Conservation (phyloP, 345 rosid genomes). For the Boechera stricta region DNA sequence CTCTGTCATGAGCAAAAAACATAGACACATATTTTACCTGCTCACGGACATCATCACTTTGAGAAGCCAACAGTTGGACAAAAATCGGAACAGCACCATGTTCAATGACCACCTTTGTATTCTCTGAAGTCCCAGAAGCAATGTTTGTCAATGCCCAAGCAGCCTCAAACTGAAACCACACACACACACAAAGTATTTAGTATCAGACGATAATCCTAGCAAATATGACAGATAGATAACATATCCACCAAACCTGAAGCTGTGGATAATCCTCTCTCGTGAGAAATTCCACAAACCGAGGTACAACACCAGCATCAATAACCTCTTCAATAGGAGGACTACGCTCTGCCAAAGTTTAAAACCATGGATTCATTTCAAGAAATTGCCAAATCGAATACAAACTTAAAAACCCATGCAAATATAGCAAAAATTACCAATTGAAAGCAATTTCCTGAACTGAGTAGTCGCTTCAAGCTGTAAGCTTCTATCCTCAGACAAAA, state of each 20-base stretch:
- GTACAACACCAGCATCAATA: conserved; percentile 79
- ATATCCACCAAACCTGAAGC: conserved; percentile 62
- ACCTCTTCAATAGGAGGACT: conserved; percentile 91
- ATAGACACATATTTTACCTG: conserved; percentile 59
- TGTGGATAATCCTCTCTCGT: conserved; percentile 81
- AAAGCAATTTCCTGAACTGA: conserved; percentile 81
- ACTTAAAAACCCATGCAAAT: background rate
- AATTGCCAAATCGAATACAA: background rate
- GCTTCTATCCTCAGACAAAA: conserved; percentile 62
- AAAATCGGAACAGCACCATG: conserved; percentile 81
- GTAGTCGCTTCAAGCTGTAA: conserved; percentile 81
- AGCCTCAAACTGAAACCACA: conserved; percentile 68
- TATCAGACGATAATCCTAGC: background rate
- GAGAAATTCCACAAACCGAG: conserved; percentile 85
- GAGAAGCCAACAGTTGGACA: conserved; percentile 69
- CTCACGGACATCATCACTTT: conserved; percentile 82
- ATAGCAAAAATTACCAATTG: conserved; percentile 57
- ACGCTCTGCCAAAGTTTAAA: conserved; percentile 53
- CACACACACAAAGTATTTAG: conserved; percentile 11
- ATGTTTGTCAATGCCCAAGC: conserved; percentile 93
- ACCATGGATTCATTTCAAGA: conserved; percentile 11
- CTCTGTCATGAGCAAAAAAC: background rate
- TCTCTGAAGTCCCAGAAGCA: conserved; percentile 89
- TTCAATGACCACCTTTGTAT: conserved; percentile 80
- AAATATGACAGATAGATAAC: background rate